Evolutionary conservation across 2,329 filamentous ascomycete genomes (phyloP), one percentile per base, ranked within the genome.

Genomic region (Colletotrichum spaethianum): DNA sequence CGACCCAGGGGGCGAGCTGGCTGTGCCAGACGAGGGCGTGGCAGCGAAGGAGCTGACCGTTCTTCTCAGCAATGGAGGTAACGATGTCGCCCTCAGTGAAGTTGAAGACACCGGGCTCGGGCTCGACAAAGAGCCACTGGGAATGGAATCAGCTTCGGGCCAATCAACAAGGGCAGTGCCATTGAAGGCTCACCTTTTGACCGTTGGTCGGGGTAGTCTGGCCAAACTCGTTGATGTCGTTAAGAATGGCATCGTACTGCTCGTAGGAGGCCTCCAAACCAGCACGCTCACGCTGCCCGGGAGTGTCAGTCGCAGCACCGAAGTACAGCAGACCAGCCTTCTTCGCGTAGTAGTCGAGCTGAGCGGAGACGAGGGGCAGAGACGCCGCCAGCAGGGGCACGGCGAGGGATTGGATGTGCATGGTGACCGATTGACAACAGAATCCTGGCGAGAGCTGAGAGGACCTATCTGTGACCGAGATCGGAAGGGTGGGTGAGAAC

Each of bases 141-240:
- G 7, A 16, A 40, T 48, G 11, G 12, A 5, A 38, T 77, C 20
- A 74, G 73, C 23, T 50, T 52, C 23, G 23, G 16, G 3, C 14
- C 20, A n/a, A 44, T 28, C 2, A 18, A 20, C 2, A 8, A 20
- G 55, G 31, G 52, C 14, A 26, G 16, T 46, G 11, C 12, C 23
- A 28, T 2, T 40, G 12, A 23, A 9, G 20, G 52, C 75, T 8
- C 31, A 81, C 80, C 84, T 88, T 85, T 74, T 90, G 87, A 12
- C 86, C 85, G 76, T 92, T 92, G 62, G 86, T 87, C 0, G 90
- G 88, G 0, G 90, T 92, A 23, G 90, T 86, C 76, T 90, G 87
- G 38, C 89, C 90, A 76, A 92, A 93, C 75, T 91, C 88, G 42
- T 83, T 80, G 16, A 77, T 83, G 77, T 90, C 83, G 68, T 83